Conservation (phyloP, 768 basidiomycete species). For the Mycena galopus region DNA sequence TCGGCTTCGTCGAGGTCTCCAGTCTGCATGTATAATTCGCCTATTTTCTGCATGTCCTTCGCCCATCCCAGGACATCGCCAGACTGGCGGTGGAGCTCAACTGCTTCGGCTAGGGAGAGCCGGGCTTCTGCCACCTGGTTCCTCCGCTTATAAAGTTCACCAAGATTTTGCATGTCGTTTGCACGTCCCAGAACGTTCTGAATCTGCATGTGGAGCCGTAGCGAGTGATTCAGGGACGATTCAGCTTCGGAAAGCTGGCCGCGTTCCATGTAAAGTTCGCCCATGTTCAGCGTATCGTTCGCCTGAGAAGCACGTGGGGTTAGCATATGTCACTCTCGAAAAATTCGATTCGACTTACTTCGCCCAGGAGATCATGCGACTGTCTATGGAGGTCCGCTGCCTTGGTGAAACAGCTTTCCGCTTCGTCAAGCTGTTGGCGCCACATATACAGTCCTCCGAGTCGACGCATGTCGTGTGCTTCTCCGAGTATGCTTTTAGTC, state of each 20-base stretch:
- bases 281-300: conserved; percentile 33
- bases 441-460: conserved; percentile 34
- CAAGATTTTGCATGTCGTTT: conserved; percentile 34
- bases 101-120: conserved; percentile 28
- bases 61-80: conserved; percentile 30
- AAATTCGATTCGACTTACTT: conserved; percentile 8
- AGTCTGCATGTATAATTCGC: conserved; percentile 15
- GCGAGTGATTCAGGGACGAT: conserved; percentile 28
- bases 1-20: conserved; percentile 23
- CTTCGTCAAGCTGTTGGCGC: conserved; percentile 35
- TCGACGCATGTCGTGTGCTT: conserved; percentile 34
- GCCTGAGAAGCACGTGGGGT: conserved; percentile 16
- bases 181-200: conserved; percentile 36
- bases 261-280: conserved; percentile 32
- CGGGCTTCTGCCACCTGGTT: conserved; percentile 33
- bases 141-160: conserved; percentile 26
- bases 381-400: conserved; percentile 36
- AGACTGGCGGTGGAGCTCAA: conserved; percentile 36
- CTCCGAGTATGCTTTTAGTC: conserved; percentile 29
- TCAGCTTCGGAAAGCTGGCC: conserved; percentile 36
- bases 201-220: conserved; percentile 34
- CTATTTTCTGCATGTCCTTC: conserved; percentile 31
- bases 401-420: conserved; percentile 35
- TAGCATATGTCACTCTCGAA: neutral
- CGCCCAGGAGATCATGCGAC: conserved; percentile 35